Evolutionary conservation across 495 filamentous ascomycete genomes (phyloP).

Genomic region (Penicillium parvum): DNA sequence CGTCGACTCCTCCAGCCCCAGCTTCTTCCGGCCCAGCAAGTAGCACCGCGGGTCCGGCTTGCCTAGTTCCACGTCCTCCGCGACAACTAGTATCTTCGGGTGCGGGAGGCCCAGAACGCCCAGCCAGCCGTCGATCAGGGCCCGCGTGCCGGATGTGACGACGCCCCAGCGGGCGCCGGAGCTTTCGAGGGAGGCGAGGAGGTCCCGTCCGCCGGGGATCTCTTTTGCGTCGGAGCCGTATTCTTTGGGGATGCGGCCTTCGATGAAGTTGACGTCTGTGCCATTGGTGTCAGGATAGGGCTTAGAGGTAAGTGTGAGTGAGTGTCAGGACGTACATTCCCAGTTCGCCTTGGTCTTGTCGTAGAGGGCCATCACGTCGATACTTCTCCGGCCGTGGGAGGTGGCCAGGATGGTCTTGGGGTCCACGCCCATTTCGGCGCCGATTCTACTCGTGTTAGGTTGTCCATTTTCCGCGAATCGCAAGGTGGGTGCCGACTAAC

Average conservation of each 20-base stretch:
- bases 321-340: slow-evolving; percentile 64
- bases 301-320: not conserved
- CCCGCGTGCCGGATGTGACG: slow-evolving; percentile 81
- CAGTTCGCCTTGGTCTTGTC: slow-evolving; percentile 78
- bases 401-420: slow-evolving; percentile 77
- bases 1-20: slow-evolving; percentile 51
- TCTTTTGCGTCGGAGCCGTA: slow-evolving; percentile 76
- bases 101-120: slow-evolving; percentile 67
- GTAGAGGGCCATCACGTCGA: slow-evolving; percentile 72
- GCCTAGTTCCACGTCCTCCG: slow-evolving; percentile 78
- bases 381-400: slow-evolving; percentile 81
- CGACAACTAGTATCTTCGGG: slow-evolving; percentile 71
- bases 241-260: slow-evolving; percentile 69
- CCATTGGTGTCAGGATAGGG: too few species aligned
- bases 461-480: too few species aligned
- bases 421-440: slow-evolving; percentile 75
- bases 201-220: slow-evolving; percentile 62
- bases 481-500: slow-evolving; percentile 48
- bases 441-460: too few species aligned
- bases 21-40: slow-evolving; percentile 58
- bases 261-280: slow-evolving; percentile 72
- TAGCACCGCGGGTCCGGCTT: slow-evolving; percentile 90
- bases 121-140: slow-evolving; percentile 84
- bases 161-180: slow-evolving; percentile 75
- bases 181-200: slow-evolving; percentile 56